These are phyloP conservation scores for Pichia cabralensis DNA, from an alignment of 805 yeast genomes.

Conservation along the genomic window DNA sequence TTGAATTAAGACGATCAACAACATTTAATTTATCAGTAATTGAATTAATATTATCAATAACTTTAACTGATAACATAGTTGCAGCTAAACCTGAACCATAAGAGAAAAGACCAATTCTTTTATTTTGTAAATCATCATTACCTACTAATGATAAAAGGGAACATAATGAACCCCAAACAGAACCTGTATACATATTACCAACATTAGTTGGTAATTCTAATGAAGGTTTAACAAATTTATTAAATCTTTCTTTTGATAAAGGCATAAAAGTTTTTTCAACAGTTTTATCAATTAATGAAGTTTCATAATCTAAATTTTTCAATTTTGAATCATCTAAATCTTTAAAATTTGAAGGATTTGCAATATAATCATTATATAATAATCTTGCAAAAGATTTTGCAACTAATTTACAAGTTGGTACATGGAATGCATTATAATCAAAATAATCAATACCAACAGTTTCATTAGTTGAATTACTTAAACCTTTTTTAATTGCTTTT, in stretches of 20 bases:
- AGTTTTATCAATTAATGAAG: constrained; percentile 66
- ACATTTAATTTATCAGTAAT: constrained; percentile 60
- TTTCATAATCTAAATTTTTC: constrained; percentile 56
- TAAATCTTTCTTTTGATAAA: constrained; percentile 58
- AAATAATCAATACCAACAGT: constrained; percentile 65
- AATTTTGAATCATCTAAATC: constrained; percentile 42
- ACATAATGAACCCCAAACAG: constrained; percentile 78
- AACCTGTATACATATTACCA: constrained; percentile 97
- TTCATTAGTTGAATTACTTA: constrained; percentile 33
- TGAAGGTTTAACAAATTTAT: constrained; percentile 68
- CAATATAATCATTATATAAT: constrained; percentile 75
- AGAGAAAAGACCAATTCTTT: constrained; percentile 87
- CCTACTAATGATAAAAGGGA: constrained; percentile 74
- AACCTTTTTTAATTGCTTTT: constrained; percentile 51
- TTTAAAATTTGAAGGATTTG: constrained; percentile 52
- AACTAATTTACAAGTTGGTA: constrained; percentile 95
- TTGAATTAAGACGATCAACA: constrained; percentile 52
- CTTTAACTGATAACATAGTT: constrained; percentile 68
- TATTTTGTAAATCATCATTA: constrained; percentile 61
- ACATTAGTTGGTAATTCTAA: constrained; percentile 87
- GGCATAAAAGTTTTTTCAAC: constrained; percentile 81
- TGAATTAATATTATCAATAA: constrained; percentile 68
- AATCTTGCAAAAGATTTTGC: constrained; percentile 88
- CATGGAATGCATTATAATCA: constrained; percentile 94
- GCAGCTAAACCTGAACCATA: constrained; percentile 98